A percentile compares a stretch with the other conserved stretches of the same genome.
Conservation (phyloP, 1,139 yeast genomes). For the Suhomyces maxii region DNA sequence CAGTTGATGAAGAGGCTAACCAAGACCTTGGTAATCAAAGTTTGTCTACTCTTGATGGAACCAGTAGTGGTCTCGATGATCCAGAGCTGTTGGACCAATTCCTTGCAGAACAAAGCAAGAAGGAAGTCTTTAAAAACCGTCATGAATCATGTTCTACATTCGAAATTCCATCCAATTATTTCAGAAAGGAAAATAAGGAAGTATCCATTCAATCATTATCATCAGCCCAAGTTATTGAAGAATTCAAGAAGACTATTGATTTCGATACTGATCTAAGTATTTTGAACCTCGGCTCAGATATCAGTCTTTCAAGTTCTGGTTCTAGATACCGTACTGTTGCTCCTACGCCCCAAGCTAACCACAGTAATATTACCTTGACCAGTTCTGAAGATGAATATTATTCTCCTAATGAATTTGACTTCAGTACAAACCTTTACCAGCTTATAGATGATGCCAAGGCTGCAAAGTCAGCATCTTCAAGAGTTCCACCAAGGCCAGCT, state of each 20-base stretch:
- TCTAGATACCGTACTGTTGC: not conserved
- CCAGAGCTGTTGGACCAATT: constrained; percentile 4
- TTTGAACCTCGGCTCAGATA: not conserved
- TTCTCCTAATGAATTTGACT: constrained; percentile 31
- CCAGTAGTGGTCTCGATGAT: constrained; percentile 1
- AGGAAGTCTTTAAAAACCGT: constrained; percentile 7
- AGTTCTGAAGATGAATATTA: constrained; percentile 36
- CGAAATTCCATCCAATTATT: constrained; percentile 16
- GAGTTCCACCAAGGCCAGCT: not conserved
- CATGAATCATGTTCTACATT: constrained; percentile 14
- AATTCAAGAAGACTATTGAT: constrained; percentile 33
- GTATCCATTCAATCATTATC: constrained; percentile 29
- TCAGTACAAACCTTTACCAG: constrained; percentile 7
- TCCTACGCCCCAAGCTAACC: constrained; percentile 1
- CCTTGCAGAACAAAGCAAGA: constrained; percentile 4
- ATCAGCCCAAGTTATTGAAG: constrained; percentile 31
- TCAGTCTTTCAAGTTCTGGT: not conserved
- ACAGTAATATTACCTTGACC: constrained; percentile 14
- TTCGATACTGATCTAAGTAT: constrained; percentile 13
- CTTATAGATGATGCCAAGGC: constrained; percentile 9
- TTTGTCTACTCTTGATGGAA: constrained; percentile 1
- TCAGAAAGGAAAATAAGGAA: constrained; percentile 15
- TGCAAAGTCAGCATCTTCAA: not conserved
- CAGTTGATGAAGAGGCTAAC: not conserved
- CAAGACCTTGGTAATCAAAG: constrained; percentile 1